These are phyloP conservation scores for Entophlyctis luteolus DNA, from an alignment of 192 early-diverging fungal species.

Conservation along the genomic window DNA sequence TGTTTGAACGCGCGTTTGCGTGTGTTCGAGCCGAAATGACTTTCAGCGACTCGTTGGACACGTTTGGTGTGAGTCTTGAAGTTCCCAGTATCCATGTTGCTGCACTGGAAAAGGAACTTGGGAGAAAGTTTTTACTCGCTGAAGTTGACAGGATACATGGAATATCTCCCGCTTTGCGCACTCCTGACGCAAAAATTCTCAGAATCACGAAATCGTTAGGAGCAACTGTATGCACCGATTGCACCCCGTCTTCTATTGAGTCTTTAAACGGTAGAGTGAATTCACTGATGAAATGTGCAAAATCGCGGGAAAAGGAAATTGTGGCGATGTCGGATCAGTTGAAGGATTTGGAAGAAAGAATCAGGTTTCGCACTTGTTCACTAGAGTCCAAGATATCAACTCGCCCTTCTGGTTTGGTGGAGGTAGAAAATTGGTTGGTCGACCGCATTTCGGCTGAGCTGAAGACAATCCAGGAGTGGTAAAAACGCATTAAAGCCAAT, in stretches of 20 bases:
- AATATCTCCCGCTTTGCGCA: background rate
- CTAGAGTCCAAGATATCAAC: conserved; percentile 19
- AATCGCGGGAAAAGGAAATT: conserved; percentile 32
- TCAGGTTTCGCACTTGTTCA: conserved; percentile 22
- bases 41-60: conserved; percentile 38
- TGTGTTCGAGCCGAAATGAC: conserved; percentile 44
- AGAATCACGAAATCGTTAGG: conserved; percentile 40
- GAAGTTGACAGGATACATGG: conserved; percentile 37
- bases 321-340: conserved; percentile 36
- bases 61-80: conserved; percentile 49
- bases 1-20: conserved; percentile 50
- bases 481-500: too few species aligned
- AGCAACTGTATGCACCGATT: background rate
- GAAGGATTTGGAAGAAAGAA: conserved; percentile 14
- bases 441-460: conserved; percentile 32
- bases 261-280: conserved; percentile 30
- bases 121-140: conserved; percentile 28
- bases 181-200: conserved; percentile 27
- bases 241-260: conserved; percentile 32
- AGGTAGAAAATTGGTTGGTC: conserved; percentile 30
- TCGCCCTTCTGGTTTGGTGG: conserved; percentile 2
- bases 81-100: conserved; percentile 38
- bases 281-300: conserved; percentile 25
- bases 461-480: conserved; percentile 25
- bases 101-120: conserved; percentile 35